Percentiles rank a stretch among this genome's conserved stretches.
phyloP scores from a whole-genome alignment of 2,329 filamentous ascomycete species.

The Gnomoniopsis sp. region DNA sequence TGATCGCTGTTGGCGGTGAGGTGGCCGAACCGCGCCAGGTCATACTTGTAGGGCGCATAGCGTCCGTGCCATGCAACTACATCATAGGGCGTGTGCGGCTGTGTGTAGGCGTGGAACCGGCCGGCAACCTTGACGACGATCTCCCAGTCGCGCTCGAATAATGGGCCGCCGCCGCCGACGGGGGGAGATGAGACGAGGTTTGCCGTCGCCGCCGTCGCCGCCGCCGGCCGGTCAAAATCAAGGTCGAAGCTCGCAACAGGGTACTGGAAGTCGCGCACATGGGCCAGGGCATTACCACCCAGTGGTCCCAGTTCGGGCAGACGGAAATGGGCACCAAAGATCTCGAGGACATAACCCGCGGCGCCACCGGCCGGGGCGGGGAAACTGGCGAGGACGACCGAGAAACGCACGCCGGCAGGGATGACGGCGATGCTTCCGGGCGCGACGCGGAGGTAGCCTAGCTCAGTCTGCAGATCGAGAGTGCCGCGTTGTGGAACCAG shows the following conservation, averaged over 20 bases:
- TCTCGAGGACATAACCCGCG: constrained; percentile 51
- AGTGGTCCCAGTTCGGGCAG: constrained; percentile 64
- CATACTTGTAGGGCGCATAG: constrained; percentile 50
- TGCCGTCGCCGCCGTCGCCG: not conserved
- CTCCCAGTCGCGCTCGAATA: constrained; percentile 11
- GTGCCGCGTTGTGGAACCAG: constrained; percentile 61
- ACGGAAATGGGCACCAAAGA: constrained; percentile 60
- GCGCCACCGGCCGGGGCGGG: constrained; percentile 38
- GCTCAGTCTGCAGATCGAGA: constrained; percentile 64
- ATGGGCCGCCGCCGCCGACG: not conserved
- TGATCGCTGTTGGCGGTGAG: constrained; percentile 59
- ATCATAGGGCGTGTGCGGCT: constrained; percentile 62
- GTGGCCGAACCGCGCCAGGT: constrained; percentile 49
- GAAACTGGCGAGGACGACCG: constrained; percentile 51
- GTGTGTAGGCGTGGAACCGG: constrained; percentile 54
- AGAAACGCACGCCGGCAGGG: constrained; percentile 60
- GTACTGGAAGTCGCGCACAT: constrained; percentile 60
- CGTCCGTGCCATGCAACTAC: constrained; percentile 66
- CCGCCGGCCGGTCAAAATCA: constrained; percentile 17
- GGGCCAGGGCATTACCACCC: constrained; percentile 61
- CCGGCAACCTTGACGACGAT: constrained; percentile 59
- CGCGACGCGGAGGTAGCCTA: constrained; percentile 54
- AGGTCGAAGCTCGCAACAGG: constrained; percentile 52
- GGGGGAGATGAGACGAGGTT: not conserved
- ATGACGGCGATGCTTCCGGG: constrained; percentile 65